Conservation (phyloP, 306 rosid species). For the Carpinus viminea region DNA sequence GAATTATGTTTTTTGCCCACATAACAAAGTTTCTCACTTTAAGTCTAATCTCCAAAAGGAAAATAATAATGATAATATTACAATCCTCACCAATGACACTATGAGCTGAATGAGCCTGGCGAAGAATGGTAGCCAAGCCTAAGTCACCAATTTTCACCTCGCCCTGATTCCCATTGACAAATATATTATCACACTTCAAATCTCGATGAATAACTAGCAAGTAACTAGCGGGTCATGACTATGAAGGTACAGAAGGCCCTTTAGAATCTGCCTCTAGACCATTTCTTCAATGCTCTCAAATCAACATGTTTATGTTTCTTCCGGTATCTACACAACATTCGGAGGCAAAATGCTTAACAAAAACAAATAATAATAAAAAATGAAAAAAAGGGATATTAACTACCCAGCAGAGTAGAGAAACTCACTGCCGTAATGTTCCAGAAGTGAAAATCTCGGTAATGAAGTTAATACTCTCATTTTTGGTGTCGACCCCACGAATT, state of each 20-base stretch:
- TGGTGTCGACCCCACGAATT: constrained; percentile 86
- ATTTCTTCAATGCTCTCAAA: constrained; percentile 94
- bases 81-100: constrained; percentile 83
- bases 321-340: constrained; percentile 61
- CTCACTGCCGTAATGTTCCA: constrained; percentile 92
- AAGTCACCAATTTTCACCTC: constrained; percentile 98
- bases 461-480: constrained; percentile 76
- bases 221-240: constrained; percentile 92
- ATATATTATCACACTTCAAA: constrained; percentile 94
- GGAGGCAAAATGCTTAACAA: constrained; percentile 15
- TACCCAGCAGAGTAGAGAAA: constrained; percentile 5
- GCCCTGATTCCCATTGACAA: constrained; percentile 98
- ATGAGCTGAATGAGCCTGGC: constrained; percentile 85
- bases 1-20: constrained; percentile 16
- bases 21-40: constrained; percentile 18
- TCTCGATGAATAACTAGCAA: constrained; percentile 92
- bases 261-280: constrained; percentile 98
- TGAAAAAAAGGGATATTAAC: constrained; percentile 2
- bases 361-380: constrained; percentile 9
- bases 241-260: constrained; percentile 95
- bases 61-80: constrained; percentile 19
- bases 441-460: constrained; percentile 97
- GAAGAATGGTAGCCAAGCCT: constrained; percentile 95
- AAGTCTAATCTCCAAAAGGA: constrained; percentile 12
- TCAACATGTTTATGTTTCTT: constrained; percentile 94